Base-by-base conservation (phyloP, 805 yeast species). In the Kockiozyma suomiensis region DNA sequence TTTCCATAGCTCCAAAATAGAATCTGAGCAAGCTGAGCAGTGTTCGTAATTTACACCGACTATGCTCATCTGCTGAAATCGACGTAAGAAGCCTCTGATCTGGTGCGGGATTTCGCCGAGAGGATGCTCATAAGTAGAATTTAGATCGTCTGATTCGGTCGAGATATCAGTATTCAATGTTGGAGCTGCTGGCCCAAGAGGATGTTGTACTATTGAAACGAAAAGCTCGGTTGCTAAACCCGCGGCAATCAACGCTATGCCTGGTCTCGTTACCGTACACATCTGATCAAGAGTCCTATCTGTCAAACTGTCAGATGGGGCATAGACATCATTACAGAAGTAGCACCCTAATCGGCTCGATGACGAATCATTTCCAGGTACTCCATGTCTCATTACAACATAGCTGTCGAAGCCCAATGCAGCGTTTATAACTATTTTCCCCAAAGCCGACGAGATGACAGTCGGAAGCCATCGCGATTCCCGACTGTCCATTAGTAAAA, bases 391-490 rank as follows among this genome's bases (percentile, higher is more conserved):
- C 94, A 96, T 89, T 0, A 93, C 98, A 50, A 94, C 75, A 71
- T 84, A 94, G 59, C 96, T 86, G 69, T 93, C 99, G 76, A 92
- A 94, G 0, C 99, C 99, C 37, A 94, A 76, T 0, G 99, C 99
- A 0, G 96, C 94, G 74, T 92, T 94, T 41, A 94, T 82, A 0
- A 92, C 96, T 8, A 83, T 77, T 71, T 94, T 94, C 49, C 79
- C 71, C 69, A 81, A 75, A 1, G 85, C 85, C 55, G 83, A 79
- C 0, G 90, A 89, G 41, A 94, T 73, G 0, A 93, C 84, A 0
- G 98, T 87, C 0, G 99, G 99, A n/a, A 94, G 78, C 99, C 99
- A 94, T 65, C 99, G 80, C 0, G 97, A 84, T 71, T 94, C 99
- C 55, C 99, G 80, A 4, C 97, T 90, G 72, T 94, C 99, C 88